Conservation (phyloP, 1,139 yeast species). For the Kodamaea arcana region DNA sequence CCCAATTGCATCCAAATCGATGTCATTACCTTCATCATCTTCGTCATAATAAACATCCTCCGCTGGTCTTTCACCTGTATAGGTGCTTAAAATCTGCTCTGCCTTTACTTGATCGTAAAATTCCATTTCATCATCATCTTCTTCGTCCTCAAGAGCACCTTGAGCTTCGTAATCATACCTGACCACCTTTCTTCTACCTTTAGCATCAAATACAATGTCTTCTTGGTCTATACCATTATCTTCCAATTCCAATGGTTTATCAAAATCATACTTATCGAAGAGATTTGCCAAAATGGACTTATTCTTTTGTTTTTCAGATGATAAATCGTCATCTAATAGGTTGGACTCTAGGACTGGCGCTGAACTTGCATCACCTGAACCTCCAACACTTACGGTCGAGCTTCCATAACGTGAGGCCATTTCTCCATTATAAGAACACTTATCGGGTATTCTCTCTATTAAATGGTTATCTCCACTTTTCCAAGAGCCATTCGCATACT, state of each 20-base stretch:
- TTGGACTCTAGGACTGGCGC: not conserved
- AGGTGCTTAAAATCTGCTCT: slow-evolving; percentile 20
- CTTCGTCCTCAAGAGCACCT: slow-evolving; percentile 22
- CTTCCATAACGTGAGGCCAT: slow-evolving; percentile 21
- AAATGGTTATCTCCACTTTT: slow-evolving; percentile 77
- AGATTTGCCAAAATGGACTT: slow-evolving; percentile 50
- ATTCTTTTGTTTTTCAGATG: slow-evolving; percentile 26
- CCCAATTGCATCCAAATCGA: slow-evolving; percentile 28
- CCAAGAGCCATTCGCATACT: slow-evolving; percentile 70
- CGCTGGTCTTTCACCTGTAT: slow-evolving; percentile 21
- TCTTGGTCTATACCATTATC: slow-evolving; percentile 35
- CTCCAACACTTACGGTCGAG: not conserved
- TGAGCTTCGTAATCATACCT: slow-evolving; percentile 38
- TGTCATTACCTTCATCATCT: slow-evolving; percentile 37
- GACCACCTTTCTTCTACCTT: slow-evolving; percentile 36
- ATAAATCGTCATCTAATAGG: slow-evolving; percentile 20
- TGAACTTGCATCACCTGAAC: not conserved
- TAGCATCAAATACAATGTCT: slow-evolving; percentile 46
- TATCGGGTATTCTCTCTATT: slow-evolving; percentile 49
- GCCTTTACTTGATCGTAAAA: slow-evolving; percentile 15
- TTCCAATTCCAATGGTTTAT: slow-evolving; percentile 51
- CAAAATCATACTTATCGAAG: slow-evolving; percentile 53
- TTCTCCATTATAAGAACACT: slow-evolving; percentile 9
- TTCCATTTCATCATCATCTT: slow-evolving; percentile 16
- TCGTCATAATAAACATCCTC: slow-evolving; percentile 41